These are phyloP conservation scores for Curvularia verruculosa DNA, from an alignment of 2,329 filamentous ascomycete genomes.

Conservation along the genomic window DNA sequence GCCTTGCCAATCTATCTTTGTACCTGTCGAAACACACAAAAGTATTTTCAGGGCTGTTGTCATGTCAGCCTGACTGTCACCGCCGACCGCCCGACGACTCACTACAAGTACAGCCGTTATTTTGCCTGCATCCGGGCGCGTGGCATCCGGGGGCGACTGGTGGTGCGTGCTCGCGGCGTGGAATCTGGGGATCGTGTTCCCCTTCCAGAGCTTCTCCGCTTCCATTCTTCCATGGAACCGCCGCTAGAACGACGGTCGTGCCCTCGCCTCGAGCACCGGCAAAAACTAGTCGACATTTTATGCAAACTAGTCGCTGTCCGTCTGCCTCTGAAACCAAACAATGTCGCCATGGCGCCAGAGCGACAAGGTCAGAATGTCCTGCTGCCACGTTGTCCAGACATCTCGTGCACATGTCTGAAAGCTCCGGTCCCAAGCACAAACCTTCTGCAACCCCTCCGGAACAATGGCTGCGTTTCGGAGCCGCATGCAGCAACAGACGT, in stretches of 20 bases:
- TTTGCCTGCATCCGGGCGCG: constrained; percentile 18
- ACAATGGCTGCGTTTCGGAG: constrained; percentile 1
- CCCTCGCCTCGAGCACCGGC: background rate
- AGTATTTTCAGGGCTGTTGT: background rate
- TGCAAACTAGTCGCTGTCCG: background rate
- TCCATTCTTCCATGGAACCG: constrained; percentile 9
- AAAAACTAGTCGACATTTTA: background rate
- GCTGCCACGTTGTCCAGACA: background rate
- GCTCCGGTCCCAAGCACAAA: background rate
- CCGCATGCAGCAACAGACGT: background rate
- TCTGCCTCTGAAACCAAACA: no score
- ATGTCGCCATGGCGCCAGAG: background rate
- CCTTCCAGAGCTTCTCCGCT: background rate
- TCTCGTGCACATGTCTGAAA: background rate
- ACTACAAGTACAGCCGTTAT: constrained; percentile 12
- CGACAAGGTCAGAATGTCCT: no score
- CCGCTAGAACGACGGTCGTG: constrained; percentile 1
- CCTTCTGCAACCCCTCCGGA: background rate
- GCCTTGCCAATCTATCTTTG: no score
- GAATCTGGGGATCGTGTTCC: constrained; percentile 10
- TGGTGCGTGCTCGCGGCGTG: constrained; percentile 21
- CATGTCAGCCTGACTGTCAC: constrained; percentile 14
- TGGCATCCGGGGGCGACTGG: constrained; percentile 21
- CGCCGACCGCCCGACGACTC: background rate
- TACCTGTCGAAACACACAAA: no score